phyloP scores from a whole-genome alignment of 305 asterid genomes.

The Fraxinus floribunda region DNA sequence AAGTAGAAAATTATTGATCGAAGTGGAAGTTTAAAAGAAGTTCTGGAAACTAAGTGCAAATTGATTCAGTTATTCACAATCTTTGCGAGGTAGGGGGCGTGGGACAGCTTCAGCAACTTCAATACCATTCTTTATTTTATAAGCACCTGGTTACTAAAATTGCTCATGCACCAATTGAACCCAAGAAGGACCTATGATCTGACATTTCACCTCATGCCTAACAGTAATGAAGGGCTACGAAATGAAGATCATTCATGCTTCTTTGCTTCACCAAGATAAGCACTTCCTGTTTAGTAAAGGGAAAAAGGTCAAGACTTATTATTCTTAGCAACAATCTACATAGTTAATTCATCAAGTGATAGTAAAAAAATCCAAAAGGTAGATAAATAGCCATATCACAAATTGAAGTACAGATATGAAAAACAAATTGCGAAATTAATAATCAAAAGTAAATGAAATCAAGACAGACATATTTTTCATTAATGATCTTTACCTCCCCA shows the following conservation, averaged over 20 bases:
- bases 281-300: neutral
- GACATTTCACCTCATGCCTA: neutral
- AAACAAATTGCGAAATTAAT: slow-evolving; percentile 7
- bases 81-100: neutral
- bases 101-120: neutral
- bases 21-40: neutral
- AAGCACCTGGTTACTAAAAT: neutral
- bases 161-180: neutral
- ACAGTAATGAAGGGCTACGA: neutral
- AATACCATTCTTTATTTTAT: neutral
- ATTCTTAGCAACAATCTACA: neutral
- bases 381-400: neutral
- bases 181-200: neutral
- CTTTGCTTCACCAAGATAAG: neutral
- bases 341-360: neutral
- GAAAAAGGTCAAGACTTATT: neutral
- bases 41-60: neutral
- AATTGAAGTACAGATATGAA: slow-evolving; percentile 14
- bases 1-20: neutral
- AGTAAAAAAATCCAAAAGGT: neutral
- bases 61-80: neutral
- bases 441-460: neutral
- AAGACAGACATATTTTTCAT: slow-evolving; percentile 5
- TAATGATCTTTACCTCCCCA: slow-evolving; percentile 71
- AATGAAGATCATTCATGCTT: neutral